Evolutionary conservation across 2,329 filamentous ascomycete species (phyloP).

Genomic region (Exophiala sp.): DNA sequence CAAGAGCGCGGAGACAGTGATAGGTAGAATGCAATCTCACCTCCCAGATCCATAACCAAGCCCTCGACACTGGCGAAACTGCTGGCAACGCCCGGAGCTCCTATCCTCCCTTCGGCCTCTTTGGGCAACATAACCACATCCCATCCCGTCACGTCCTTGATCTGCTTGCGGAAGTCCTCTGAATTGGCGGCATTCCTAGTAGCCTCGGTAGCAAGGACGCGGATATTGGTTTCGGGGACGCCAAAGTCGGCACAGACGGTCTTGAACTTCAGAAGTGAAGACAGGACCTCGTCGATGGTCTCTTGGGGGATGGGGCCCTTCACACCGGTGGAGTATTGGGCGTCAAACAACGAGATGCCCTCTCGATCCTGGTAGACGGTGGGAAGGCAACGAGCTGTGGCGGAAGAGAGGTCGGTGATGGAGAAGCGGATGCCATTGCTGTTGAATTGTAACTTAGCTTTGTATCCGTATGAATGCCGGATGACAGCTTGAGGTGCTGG

Average conservation of each 20-base stretch:
- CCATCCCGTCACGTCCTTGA: slow-evolving; percentile 60
- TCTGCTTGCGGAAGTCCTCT: slow-evolving; percentile 60
- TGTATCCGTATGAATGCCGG: neutral
- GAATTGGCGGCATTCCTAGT: slow-evolving; percentile 75
- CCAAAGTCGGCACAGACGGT: slow-evolving; percentile 62
- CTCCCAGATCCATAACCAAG: slow-evolving; percentile 76
- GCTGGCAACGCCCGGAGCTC: slow-evolving; percentile 75
- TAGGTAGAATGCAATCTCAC: slow-evolving; percentile 11
- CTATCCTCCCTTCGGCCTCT: slow-evolving; percentile 73
- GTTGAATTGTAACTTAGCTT: neutral
- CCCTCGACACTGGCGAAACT: slow-evolving; percentile 65
- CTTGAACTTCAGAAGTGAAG: slow-evolving; percentile 64
- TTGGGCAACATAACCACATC: slow-evolving; percentile 67
- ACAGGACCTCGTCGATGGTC: slow-evolving; percentile 61
- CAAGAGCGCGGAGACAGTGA: neutral
- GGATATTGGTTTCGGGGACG: slow-evolving; percentile 59
- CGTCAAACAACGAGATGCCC: slow-evolving; percentile 81
- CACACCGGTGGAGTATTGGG: slow-evolving; percentile 45
- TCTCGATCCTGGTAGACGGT: slow-evolving; percentile 74
- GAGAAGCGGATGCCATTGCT: slow-evolving; percentile 91
- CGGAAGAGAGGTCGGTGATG: slow-evolving; percentile 71
- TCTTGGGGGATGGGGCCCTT: slow-evolving; percentile 50
- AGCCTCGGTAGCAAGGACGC: slow-evolving; percentile 80
- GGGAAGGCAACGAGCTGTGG: slow-evolving; percentile 63
- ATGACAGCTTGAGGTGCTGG: neutral